These are phyloP conservation scores for Annulohypoxylon maeteangense DNA, from an alignment of 495 filamentous ascomycete species.

Conservation along the genomic window DNA sequence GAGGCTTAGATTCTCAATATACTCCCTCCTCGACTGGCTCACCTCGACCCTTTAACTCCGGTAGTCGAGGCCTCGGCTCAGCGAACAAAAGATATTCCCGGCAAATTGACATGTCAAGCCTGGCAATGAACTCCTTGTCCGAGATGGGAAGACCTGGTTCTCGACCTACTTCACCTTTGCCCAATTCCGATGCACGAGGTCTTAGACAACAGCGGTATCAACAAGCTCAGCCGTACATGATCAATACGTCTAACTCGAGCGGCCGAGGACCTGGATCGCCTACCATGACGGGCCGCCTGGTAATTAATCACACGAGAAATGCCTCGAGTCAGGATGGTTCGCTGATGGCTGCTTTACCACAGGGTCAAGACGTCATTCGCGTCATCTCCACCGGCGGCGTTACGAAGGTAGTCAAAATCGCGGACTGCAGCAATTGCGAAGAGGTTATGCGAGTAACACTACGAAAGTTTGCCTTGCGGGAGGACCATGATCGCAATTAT, in stretches of 20 bases:
- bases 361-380: constrained; percentile 82
- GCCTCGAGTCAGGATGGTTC: constrained; percentile 82
- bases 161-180: constrained; percentile 76
- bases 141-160: constrained; percentile 67
- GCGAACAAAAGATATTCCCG: constrained; percentile 81
- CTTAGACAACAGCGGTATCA: constrained; percentile 53
- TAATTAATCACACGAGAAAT: constrained; percentile 65
- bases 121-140: constrained; percentile 53
- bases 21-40: constrained; percentile 74
- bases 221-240: constrained; percentile 54
- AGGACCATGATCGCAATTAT: constrained; percentile 81
- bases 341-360: constrained; percentile 81
- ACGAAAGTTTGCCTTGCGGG: constrained; percentile 79
- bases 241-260: constrained; percentile 46
- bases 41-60: constrained; percentile 67
- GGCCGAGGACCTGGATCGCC: constrained; percentile 54
- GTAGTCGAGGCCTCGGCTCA: constrained; percentile 59
- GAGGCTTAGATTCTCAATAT: constrained; percentile 69
- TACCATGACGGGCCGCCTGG: constrained; percentile 58
- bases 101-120: constrained; percentile 62
- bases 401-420: constrained; percentile 89
- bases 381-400: constrained; percentile 92
- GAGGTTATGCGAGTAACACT: constrained; percentile 88
- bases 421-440: constrained; percentile 87
- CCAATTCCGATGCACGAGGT: constrained; percentile 62